Evolutionary conservation across 2,329 filamentous ascomycete genomes (phyloP), one percentile per base, ranked within the genome.

Genomic region (Diaporthe longicolla): DNA sequence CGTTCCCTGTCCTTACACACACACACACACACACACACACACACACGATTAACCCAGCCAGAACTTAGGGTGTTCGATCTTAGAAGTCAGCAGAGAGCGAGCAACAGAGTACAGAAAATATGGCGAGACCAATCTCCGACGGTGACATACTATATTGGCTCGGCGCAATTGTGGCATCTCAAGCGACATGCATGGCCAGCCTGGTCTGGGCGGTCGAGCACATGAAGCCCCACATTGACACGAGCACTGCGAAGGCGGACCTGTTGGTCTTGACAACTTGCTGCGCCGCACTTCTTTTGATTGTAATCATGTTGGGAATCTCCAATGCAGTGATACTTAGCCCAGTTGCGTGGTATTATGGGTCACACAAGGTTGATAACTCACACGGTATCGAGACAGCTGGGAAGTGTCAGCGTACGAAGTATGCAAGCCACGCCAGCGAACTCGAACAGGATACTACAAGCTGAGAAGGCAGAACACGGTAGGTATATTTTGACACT

Each of bases 121-220:
- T 66, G 45, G 29, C 21, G 15, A 57, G 40, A n/a, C 35, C 52
- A 21, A 9, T 40, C 7, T 57, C 61, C 4, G 29, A 58, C 17
- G 26, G 19, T 1, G 21, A 50, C 21, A 21, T 73, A 0, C 7
- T 50, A 5, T 24, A 19, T 21, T 52, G 40, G 50, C 61, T 73
- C 15, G 19, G 43, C 61, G 19, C 26, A 29, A 69, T 52, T 32
- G 24, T 59, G 19, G 40, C 21, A 17, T 29, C 66, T 15, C 71
- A 73, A 10, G 40, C 63, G 4, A 48, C 48, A 7, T 40, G 61
- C 32, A 9, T 73, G 63, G 26, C 19, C 52, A 48, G 71, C 50
- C 61, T 73, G 37, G 26, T 58, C 35, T 57, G 52, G 61, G 52
- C 71, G 3, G 17, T 69, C 6, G 26, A 48, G 29, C 40, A 69